Conservation (phyloP, 2,329 filamentous ascomycete species). For the Sporothrix schenckii region DNA sequence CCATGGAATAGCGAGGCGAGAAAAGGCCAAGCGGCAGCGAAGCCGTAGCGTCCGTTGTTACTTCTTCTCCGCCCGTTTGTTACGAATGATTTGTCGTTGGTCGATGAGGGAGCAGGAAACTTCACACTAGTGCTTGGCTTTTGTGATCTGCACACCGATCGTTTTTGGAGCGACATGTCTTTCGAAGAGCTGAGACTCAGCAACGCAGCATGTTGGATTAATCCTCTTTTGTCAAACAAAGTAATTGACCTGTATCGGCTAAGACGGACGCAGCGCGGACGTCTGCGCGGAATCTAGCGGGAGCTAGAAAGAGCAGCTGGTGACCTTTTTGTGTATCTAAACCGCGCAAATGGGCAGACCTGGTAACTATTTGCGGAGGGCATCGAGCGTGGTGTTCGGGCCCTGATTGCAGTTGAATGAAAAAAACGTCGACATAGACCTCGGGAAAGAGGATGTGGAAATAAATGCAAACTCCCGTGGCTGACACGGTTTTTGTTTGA, state of each 20-base stretch:
- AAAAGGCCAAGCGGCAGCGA: slow-evolving; percentile 8
- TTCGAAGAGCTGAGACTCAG: neutral
- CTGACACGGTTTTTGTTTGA: no score
- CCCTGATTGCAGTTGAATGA: no score
- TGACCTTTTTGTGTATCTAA: neutral
- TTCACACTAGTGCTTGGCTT: neutral
- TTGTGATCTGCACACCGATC: neutral
- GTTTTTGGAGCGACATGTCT: neutral
- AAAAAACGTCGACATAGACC: no score
- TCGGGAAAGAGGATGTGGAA: no score
- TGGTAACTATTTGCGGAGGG: no score
- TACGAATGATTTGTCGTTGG: neutral
- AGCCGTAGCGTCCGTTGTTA: slow-evolving; percentile 12
- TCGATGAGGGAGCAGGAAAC: neutral
- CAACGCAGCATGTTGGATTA: no score
- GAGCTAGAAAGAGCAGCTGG: neutral
- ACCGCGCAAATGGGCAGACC: no score
- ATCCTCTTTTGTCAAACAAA: no score
- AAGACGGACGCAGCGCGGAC: neutral
- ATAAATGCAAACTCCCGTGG: no score
- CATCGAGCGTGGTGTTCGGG: no score
- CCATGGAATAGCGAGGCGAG: slow-evolving; percentile 4
- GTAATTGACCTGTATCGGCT: neutral
- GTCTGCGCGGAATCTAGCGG: neutral
- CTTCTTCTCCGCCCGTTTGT: neutral